These are phyloP conservation scores for Osmanthus fragrans DNA, from an alignment of 257 asterid genomes.

Conservation along the genomic window DNA sequence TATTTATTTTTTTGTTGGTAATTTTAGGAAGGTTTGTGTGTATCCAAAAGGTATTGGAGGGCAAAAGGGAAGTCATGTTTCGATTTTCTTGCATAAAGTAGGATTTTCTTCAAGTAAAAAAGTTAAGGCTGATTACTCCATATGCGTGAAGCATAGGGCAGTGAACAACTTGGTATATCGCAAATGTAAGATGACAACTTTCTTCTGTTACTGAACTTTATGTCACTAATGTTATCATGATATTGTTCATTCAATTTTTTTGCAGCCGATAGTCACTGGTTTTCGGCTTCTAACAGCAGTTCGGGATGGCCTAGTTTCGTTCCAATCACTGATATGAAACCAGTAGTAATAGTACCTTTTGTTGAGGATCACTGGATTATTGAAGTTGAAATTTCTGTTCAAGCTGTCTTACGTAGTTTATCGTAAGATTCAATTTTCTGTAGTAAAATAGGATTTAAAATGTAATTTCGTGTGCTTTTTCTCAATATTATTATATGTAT, in stretches of 20 bases:
- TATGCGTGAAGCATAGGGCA: neutral
- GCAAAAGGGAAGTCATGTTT: neutral
- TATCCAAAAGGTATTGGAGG: neutral
- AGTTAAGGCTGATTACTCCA: neutral
- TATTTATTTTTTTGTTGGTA: neutral
- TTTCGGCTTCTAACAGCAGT: neutral
- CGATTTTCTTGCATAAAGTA: neutral
- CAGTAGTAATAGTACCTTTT: too few species aligned
- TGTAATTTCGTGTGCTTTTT: too few species aligned
- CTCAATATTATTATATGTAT: too few species aligned
- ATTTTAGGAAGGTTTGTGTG: neutral
- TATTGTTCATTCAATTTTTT: neutral
- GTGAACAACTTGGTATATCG: neutral
- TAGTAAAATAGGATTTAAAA: neutral
- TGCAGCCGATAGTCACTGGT: conserved; percentile 7
- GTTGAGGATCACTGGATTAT: neutral
- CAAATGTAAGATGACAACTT: neutral
- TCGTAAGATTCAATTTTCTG: too few species aligned
- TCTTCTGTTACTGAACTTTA: too few species aligned
- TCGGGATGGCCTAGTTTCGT: neutral
- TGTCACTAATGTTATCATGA: too few species aligned
- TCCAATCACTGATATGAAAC: neutral
- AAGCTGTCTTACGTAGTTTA: neutral
- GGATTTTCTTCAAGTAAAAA: neutral
- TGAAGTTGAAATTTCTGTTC: conserved; percentile 6